These are phyloP conservation scores for Rhodotorula babjevae DNA, from an alignment of 768 basidiomycete genomes.

Conservation along the genomic window DNA sequence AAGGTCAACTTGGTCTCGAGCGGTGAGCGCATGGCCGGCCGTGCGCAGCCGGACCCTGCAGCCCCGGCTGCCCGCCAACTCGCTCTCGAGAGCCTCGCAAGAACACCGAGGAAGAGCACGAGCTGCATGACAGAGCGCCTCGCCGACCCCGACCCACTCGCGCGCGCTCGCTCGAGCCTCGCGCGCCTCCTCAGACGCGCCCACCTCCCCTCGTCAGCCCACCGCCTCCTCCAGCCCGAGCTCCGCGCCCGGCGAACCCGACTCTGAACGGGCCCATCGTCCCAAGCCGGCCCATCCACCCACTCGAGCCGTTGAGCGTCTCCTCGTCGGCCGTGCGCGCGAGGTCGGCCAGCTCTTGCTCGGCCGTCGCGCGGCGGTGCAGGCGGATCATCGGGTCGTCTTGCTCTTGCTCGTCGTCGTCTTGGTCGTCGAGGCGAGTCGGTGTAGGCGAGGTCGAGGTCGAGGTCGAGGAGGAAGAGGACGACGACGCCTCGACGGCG, in stretches of 20 bases:
- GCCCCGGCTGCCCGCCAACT: no score
- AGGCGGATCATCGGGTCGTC: constrained; percentile 14
- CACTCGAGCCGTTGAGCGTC: background rate
- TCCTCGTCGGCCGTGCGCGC: background rate
- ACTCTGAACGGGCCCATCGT: constrained; percentile 6
- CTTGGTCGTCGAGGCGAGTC: no score
- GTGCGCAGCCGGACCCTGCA: no score
- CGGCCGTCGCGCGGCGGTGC: background rate
- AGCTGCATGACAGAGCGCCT: no score
- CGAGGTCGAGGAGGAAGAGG: background rate
- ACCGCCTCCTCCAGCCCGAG: background rate
- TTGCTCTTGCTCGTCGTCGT: background rate
- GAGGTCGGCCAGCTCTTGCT: background rate
- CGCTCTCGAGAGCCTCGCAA: no score
- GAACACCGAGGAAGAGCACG: no score
- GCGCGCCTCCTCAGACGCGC: no score
- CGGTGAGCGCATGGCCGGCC: no score
- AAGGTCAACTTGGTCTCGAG: no score
- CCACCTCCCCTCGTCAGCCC: background rate
- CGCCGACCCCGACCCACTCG: no score
- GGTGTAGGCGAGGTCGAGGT: no score
- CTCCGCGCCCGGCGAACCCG: constrained; percentile 3
- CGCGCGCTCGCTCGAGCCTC: no score
- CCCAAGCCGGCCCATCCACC: constrained; percentile 15
- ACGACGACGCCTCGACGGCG: constrained; percentile 61